phyloP scores from a whole-genome alignment of 2,329 filamentous ascomycete genomes.

The Aspergillus fructus region DNA sequence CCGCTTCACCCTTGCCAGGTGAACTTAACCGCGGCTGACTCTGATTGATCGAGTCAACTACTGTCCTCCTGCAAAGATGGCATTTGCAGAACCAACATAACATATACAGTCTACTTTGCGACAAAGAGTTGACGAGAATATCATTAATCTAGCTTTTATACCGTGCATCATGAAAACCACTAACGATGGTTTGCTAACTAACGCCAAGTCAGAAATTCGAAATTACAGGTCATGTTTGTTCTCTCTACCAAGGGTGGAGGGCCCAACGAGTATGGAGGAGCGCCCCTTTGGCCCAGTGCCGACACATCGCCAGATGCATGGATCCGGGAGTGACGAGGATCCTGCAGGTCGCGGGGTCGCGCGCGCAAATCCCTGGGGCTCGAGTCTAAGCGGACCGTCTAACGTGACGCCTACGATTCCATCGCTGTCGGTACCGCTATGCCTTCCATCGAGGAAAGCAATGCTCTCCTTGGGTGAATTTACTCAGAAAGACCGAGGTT shows the following conservation, averaged over 20 bases:
- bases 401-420: slow-evolving; percentile 17
- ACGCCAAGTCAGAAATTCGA: slow-evolving; percentile 17
- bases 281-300: slow-evolving; percentile 6
- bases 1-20: no score
- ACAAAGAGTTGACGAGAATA: neutral
- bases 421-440: slow-evolving; percentile 19
- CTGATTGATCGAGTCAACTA: neutral
- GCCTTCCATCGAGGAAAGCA: slow-evolving; percentile 10
- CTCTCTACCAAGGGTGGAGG: slow-evolving; percentile 9
- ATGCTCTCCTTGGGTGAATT: slow-evolving; percentile 15
- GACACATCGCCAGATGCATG: slow-evolving; percentile 7
- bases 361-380: slow-evolving; percentile 11
- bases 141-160: slow-evolving; percentile 29
- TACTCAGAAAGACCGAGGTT: slow-evolving; percentile 42
- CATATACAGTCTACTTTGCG: neutral
- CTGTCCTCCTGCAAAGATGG: neutral
- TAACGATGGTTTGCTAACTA: slow-evolving; percentile 18
- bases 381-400: slow-evolving; percentile 16
- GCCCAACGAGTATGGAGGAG: slow-evolving; percentile 2
- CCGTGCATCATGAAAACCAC: slow-evolving; percentile 18
- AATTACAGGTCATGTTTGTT: slow-evolving; percentile 17
- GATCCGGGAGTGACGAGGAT: slow-evolving; percentile 1
- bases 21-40: no score
- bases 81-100: neutral
- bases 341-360: slow-evolving; percentile 5